phyloP scores from a whole-genome alignment of 2,329 filamentous ascomycete species.

The Colletotrichum falcatum region DNA sequence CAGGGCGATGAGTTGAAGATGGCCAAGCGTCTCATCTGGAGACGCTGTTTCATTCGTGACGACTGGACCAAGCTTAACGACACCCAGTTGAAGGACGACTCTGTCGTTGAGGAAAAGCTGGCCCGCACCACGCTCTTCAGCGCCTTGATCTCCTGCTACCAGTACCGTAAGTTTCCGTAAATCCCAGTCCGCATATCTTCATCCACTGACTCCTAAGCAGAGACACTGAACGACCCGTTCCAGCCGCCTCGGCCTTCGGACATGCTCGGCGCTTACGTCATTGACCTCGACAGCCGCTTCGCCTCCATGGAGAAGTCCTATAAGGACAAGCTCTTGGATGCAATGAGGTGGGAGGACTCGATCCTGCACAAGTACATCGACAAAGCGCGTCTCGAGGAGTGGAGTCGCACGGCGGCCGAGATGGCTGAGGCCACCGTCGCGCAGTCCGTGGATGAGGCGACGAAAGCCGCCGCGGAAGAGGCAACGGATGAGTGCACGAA shows the following conservation, averaged over 20 bases:
- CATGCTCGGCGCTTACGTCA: conserved; percentile 69
- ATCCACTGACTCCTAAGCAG: conserved; percentile 50
- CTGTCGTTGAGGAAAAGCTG: conserved; percentile 72
- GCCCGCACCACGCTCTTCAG: conserved; percentile 75
- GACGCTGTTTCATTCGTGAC: conserved; percentile 84
- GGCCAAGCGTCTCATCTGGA: conserved; percentile 79
- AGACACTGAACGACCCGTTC: conserved; percentile 57
- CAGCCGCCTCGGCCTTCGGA: conserved; percentile 64
- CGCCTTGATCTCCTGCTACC: conserved; percentile 73
- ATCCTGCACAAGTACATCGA: conserved; percentile 73
- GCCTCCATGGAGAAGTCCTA: conserved; percentile 71
- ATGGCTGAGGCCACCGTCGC: conserved; percentile 52
- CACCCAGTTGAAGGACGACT: conserved; percentile 79
- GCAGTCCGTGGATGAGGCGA: conserved; percentile 48
- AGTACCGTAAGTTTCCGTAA: conserved; percentile 62
- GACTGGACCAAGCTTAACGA: conserved; percentile 87
- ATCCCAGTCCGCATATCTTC: conserved; percentile 22
- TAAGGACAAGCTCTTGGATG: conserved; percentile 74
- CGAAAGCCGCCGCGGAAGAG: conserved; percentile 30
- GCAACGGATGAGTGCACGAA: conserved; percentile 31
- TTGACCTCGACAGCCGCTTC: conserved; percentile 72
- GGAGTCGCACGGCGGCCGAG: conserved; percentile 62
- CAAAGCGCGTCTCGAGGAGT: conserved; percentile 76
- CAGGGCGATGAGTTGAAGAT: conserved; percentile 69
- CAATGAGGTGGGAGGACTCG: conserved; percentile 79